Evolutionary conservation across 345 rosid species (phyloP).

Genomic region (Bruguiera sexangula): DNA sequence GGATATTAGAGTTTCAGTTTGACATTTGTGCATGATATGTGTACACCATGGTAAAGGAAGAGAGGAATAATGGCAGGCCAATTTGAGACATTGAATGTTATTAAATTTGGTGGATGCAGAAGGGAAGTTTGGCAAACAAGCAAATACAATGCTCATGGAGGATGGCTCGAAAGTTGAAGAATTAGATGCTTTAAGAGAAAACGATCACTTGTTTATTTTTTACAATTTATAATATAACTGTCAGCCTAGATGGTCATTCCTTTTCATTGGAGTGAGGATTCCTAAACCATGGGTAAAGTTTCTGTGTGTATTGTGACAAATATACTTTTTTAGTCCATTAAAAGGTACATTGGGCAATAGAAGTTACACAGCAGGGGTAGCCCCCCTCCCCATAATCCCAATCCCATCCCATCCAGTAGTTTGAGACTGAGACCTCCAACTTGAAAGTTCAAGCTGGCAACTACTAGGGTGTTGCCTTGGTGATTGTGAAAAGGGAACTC

Average conservation of each 20-base stretch:
- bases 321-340: no score
- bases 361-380: no score
- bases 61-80: neutral
- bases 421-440: no score
- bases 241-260: neutral
- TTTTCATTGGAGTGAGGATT: neutral
- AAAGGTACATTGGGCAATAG: no score
- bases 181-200: conserved; percentile 63
- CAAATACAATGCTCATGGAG: conserved; percentile 62
- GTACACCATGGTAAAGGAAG: neutral
- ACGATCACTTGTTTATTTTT: conserved; percentile 73
- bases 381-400: no score
- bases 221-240: conserved; percentile 9
- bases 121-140: conserved; percentile 66
- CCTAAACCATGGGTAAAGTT: neutral
- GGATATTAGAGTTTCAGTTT: no score
- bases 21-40: no score
- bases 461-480: no score
- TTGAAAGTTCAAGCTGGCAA: no score
- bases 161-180: conserved; percentile 85
- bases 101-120: conserved; percentile 44
- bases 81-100: conserved; percentile 10
- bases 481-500: no score
- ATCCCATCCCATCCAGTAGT: no score
- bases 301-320: neutral